Conservation (phyloP, 108 stramenopile species). For the Parmales sp. region DNA sequence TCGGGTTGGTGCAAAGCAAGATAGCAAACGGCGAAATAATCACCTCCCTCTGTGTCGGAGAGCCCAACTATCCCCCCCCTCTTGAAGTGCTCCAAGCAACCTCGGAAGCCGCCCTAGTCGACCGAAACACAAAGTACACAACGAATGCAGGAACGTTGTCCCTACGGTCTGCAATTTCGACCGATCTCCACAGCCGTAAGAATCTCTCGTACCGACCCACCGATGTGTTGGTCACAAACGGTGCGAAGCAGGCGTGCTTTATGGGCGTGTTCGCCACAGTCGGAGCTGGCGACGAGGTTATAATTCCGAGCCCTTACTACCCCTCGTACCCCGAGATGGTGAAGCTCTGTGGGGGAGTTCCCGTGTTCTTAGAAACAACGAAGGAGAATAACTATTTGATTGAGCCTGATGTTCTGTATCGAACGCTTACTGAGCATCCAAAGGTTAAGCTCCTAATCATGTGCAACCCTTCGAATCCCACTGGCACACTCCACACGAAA, state of each 20-base stretch:
- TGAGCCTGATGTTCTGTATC: slow-evolving; percentile 53
- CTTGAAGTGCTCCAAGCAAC: slow-evolving; percentile 72
- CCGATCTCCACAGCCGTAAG: slow-evolving; percentile 72
- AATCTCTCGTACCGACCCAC: slow-evolving; percentile 63
- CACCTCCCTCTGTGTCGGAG: slow-evolving; percentile 90
- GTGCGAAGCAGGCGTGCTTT: slow-evolving; percentile 89
- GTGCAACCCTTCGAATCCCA: slow-evolving; percentile 96
- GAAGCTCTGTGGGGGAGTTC: slow-evolving; percentile 61
- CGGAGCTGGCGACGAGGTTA: slow-evolving; percentile 75
- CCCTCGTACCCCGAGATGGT: slow-evolving; percentile 95
- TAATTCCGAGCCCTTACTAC: slow-evolving; percentile 93
- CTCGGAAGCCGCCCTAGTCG: slow-evolving; percentile 46
- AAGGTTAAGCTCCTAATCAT: slow-evolving; percentile 73
- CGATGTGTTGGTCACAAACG: slow-evolving; percentile 89
- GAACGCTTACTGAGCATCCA: slow-evolving; percentile 40
- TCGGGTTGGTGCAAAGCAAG: slow-evolving; percentile 69
- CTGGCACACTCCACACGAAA: slow-evolving; percentile 68
- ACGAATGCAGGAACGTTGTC: slow-evolving; percentile 77
- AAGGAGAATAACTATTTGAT: slow-evolving; percentile 71
- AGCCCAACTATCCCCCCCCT: slow-evolving; percentile 90
- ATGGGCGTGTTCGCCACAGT: slow-evolving; percentile 76
- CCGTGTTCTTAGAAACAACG: slow-evolving; percentile 71
- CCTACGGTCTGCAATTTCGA: slow-evolving; percentile 74
- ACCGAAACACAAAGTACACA: slow-evolving; percentile 81
- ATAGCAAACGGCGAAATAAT: slow-evolving; percentile 62